A percentile compares a stretch with the other conserved stretches of the same genome.
These are phyloP conservation scores for Aureobasidium sp. DNA, from an alignment of 2,329 filamentous ascomycete species.

Conservation along the genomic window DNA sequence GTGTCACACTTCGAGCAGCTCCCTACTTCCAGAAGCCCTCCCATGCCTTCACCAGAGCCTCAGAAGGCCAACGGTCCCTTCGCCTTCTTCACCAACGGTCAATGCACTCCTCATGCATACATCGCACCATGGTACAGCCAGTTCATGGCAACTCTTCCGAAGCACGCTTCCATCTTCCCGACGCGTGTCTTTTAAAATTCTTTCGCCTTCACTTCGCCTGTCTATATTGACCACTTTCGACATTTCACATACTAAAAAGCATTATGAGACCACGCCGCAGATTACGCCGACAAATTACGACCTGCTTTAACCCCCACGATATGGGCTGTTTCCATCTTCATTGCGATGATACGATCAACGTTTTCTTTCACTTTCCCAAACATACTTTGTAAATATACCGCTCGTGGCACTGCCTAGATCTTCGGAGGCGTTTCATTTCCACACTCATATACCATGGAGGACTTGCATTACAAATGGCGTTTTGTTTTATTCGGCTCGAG, in stretches of 20 bases:
- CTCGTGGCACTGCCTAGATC: neutral
- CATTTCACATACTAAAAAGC: neutral
- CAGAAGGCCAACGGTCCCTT: conserved; percentile 4
- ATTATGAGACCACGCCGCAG: conserved; percentile 1
- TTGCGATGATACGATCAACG: conserved; percentile 6
- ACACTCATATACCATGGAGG: conserved; percentile 8
- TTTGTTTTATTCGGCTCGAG: neutral
- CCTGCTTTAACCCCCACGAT: neutral
- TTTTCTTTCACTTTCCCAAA: neutral
- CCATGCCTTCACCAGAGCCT: neutral
- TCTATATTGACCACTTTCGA: conserved; percentile 8
- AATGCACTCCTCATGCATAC: conserved; percentile 14
- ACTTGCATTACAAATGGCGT: conserved; percentile 3
- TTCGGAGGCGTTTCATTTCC: neutral
- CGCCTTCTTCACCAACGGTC: conserved; percentile 3
- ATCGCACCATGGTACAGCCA: conserved; percentile 14
- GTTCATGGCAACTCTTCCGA: conserved; percentile 14
- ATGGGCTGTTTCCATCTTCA: neutral
- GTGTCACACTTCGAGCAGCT: conserved; percentile 5
- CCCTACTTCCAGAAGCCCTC: conserved; percentile 4
- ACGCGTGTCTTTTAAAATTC: conserved; percentile 14
- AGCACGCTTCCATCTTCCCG: conserved; percentile 15
- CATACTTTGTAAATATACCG: conserved; percentile 9
- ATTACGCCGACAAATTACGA: conserved; percentile 7
- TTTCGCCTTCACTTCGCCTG: conserved; percentile 5